A percentile compares a stretch with the other conserved stretches of the same genome.
Conservation (phyloP, 805 yeast species). For the Ogataea sp. region DNA sequence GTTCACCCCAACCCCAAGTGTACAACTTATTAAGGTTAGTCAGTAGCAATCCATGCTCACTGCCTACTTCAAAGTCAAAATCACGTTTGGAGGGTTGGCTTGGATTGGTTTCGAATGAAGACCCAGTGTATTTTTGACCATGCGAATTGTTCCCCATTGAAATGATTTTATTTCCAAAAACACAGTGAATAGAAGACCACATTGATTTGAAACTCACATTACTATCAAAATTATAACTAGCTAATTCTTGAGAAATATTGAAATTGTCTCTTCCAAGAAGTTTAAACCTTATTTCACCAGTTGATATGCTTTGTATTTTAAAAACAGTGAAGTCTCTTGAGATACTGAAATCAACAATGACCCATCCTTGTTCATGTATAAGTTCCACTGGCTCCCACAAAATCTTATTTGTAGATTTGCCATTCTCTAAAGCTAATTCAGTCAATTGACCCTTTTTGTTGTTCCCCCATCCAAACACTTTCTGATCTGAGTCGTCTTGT, state of each 20-base stretch:
- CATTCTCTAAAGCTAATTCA: neutral
- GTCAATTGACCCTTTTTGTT: conserved; percentile 51
- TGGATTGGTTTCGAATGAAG: too few species aligned
- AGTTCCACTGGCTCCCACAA: conserved; percentile 17
- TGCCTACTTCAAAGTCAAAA: conserved; percentile 66
- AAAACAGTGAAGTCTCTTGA: conserved; percentile 54
- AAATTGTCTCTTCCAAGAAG: conserved; percentile 29
- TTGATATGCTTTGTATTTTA: conserved; percentile 11
- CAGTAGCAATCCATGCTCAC: conserved; percentile 73
- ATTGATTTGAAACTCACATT: conserved; percentile 35
- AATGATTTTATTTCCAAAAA: conserved; percentile 12
- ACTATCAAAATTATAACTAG: neutral
- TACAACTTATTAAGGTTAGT: conserved; percentile 28
- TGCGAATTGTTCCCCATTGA: conserved; percentile 75
- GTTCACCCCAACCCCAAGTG: conserved; percentile 99
- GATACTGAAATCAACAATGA: conserved; percentile 22
- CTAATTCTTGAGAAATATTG: conserved; percentile 5
- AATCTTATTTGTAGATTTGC: conserved; percentile 5
- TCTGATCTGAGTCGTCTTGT: neutral
- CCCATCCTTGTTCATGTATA: neutral
- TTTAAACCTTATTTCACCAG: conserved; percentile 7
- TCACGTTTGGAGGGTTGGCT: too few species aligned
- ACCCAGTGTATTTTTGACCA: conserved; percentile 44
- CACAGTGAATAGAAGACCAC: conserved; percentile 72
- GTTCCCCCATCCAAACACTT: conserved; percentile 60